Base-by-base conservation (phyloP, 1,284 basidiomycete species). In the Malassezia sp. region DNA sequence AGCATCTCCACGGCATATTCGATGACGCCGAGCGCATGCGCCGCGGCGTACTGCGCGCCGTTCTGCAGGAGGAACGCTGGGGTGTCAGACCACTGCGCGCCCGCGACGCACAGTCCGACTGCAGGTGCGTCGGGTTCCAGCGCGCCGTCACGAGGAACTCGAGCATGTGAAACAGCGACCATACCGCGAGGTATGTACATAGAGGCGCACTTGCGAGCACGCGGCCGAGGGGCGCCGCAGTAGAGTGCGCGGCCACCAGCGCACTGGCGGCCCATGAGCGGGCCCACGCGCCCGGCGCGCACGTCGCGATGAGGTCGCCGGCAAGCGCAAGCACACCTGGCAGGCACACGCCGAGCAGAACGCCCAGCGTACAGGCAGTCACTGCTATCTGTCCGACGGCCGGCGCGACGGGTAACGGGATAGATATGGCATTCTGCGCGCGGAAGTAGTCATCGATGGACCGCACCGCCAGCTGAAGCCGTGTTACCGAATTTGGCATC, bases 81-180 rank as follows among this genome's bases (percentile, higher is more conserved):
- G 31, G 24, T n/a, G n/a, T n/a, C n/a, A n/a, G n/a, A n/a, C n/a
- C n/a, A n/a, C 3, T 18, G 28, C 14, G 21, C 17, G 20, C 8
- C 9, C 12, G 9, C 11, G 12, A 56, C 56, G 75, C 69, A 93
- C 90, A 91, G 68, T 93, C 87, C 3, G 91, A 80, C 52, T 81
- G 87, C 61, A 90, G 84, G 70, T 90, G 91, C 42, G 84, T 82
- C 30, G 83, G 74, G 71, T 97, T 97, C 84, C 86, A 97, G 15
- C 85, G 84, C 1, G 90, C 89, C 4, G 93, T 96, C 6, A 91
- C 87, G 41, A 82, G 82, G 67, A 91, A 97, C 71, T 99, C 93
- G 29, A 79, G 80, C 78, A 89, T 83, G 66, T 99, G 93, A 68
- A 97, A 99, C 27, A 76, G 14, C 14, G 43, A 36, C 62, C 59